A percentile compares a stretch with the other conserved stretches of the same genome.
phyloP scores from a whole-genome alignment of 2,329 filamentous ascomycete species.

The Cryphonectria nitschkei region DNA sequence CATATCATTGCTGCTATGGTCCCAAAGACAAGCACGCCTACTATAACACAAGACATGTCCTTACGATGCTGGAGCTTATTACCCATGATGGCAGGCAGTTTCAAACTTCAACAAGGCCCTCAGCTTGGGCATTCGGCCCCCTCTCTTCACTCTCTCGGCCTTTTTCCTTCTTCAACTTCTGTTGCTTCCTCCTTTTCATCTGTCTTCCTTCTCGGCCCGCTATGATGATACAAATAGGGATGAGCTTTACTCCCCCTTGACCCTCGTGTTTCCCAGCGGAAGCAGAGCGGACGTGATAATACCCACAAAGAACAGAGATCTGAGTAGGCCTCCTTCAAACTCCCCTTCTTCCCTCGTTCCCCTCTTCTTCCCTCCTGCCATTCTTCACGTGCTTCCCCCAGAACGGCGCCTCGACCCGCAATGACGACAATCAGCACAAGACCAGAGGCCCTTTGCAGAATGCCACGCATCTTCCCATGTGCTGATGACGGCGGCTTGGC shows the following conservation, averaged over 20 bases:
- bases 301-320: slow-evolving; percentile 41
- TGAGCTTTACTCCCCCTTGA: slow-evolving; percentile 30
- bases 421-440: slow-evolving; percentile 33
- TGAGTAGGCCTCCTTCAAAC: slow-evolving; percentile 35
- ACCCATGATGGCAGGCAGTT: not conserved
- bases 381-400: slow-evolving; percentile 10
- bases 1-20: not conserved
- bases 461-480: not conserved
- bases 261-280: slow-evolving; percentile 20
- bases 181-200: too few species aligned
- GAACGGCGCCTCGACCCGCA: slow-evolving; percentile 27
- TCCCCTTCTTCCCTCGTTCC: not conserved
- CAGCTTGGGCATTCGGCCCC: not conserved
- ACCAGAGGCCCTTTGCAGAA: slow-evolving; percentile 18
- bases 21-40: not conserved
- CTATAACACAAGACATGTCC: not conserved
- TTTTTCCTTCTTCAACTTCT: not conserved
- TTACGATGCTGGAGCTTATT: not conserved
- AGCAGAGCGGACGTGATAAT: slow-evolving; percentile 28
- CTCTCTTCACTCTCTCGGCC: not conserved
- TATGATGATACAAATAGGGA: slow-evolving; percentile 33
- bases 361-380: slow-evolving; percentile 7
- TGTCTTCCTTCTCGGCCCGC: slow-evolving; percentile 27
- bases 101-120: not conserved
- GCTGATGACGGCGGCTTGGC: slow-evolving; percentile 23